phyloP scores from a whole-genome alignment of 176 grass and related monocot genomes.

The Phoenix dactylifera region DNA sequence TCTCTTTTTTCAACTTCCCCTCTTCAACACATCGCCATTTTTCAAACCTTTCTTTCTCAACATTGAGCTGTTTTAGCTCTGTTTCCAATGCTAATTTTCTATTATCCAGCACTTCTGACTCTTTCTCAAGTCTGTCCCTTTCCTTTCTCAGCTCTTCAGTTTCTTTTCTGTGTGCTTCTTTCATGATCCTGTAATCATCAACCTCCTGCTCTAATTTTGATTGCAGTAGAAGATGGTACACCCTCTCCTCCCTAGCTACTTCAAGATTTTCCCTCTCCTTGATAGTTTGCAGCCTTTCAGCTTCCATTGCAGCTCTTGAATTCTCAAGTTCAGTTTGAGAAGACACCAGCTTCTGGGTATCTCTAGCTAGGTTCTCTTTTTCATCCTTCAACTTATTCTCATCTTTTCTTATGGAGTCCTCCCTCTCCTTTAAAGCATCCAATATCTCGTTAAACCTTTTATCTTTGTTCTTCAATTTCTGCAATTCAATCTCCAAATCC shows the following conservation, averaged over 20 bases:
- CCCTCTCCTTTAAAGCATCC: slow-evolving; percentile 62
- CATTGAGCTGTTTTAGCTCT: slow-evolving; percentile 44
- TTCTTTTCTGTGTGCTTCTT: slow-evolving; percentile 52
- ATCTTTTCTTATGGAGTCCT: slow-evolving; percentile 48
- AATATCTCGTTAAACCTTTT: slow-evolving; percentile 63
- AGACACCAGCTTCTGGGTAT: slow-evolving; percentile 29
- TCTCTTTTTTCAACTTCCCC: slow-evolving; percentile 44
- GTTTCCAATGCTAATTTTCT: slow-evolving; percentile 48
- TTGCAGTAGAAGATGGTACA: slow-evolving; percentile 36
- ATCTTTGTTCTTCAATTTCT: slow-evolving; percentile 51
- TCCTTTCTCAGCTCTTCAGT: slow-evolving; percentile 71
- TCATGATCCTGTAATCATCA: slow-evolving; percentile 73
- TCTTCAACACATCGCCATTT: slow-evolving; percentile 56
- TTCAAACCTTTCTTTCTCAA: slow-evolving; percentile 62
- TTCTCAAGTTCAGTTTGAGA: slow-evolving; percentile 50
- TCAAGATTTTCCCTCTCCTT: slow-evolving; percentile 62
- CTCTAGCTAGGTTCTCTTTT: slow-evolving; percentile 36
- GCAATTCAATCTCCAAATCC: slow-evolving; percentile 42
- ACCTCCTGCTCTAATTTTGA: slow-evolving; percentile 76
- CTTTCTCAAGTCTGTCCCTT: slow-evolving; percentile 80
- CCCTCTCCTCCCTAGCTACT: slow-evolving; percentile 63
- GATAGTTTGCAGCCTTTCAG: slow-evolving; percentile 48
- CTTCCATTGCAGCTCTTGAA: slow-evolving; percentile 39
- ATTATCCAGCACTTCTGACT: slow-evolving; percentile 83
- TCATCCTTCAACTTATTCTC: slow-evolving; percentile 50